phyloP scores from a whole-genome alignment of 2,329 filamentous ascomycete genomes.

The Fusarium sp. region DNA sequence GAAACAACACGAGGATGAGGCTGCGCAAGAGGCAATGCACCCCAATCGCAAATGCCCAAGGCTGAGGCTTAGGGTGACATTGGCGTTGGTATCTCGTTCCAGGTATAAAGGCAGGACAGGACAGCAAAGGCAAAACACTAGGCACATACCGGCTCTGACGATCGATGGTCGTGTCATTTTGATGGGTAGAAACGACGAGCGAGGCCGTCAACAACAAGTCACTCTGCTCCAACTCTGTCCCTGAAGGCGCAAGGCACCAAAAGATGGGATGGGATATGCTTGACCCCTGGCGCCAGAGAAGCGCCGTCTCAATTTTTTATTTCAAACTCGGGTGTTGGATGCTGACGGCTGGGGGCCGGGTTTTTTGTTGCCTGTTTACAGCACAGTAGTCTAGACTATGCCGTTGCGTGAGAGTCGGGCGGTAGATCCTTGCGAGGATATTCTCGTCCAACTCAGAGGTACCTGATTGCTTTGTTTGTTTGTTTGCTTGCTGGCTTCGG shows the following conservation, averaged over 20 bases:
- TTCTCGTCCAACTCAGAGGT: slow-evolving; percentile 1
- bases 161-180: slow-evolving; percentile 69
- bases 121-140: slow-evolving; percentile 7
- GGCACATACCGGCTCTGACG: slow-evolving; percentile 67
- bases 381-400: not conserved
- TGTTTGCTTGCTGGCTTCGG: slow-evolving; percentile 17
- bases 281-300: slow-evolving; percentile 29
- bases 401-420: not conserved
- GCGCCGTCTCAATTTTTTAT: slow-evolving; percentile 19
- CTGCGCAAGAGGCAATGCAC: slow-evolving; percentile 23
- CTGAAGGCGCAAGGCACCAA: slow-evolving; percentile 31
- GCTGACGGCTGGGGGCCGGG: slow-evolving; percentile 23
- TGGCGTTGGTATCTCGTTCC: not conserved
- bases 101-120: slow-evolving; percentile 9
- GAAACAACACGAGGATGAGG: slow-evolving; percentile 21
- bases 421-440: slow-evolving; percentile 24
- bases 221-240: slow-evolving; percentile 7
- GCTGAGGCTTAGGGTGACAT: slow-evolving; percentile 13
- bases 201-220: slow-evolving; percentile 34
- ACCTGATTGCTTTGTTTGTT: not conserved
- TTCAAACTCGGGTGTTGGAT: slow-evolving; percentile 6
- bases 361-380: slow-evolving; percentile 2
- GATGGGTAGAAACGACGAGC: slow-evolving; percentile 32
- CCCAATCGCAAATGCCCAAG: slow-evolving; percentile 8
- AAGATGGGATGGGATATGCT: slow-evolving; percentile 12